Percentiles rank a stretch among this genome's conserved stretches.
Conservation (phyloP, 495 filamentous ascomycete species). For the Tetracladium setigerum region DNA sequence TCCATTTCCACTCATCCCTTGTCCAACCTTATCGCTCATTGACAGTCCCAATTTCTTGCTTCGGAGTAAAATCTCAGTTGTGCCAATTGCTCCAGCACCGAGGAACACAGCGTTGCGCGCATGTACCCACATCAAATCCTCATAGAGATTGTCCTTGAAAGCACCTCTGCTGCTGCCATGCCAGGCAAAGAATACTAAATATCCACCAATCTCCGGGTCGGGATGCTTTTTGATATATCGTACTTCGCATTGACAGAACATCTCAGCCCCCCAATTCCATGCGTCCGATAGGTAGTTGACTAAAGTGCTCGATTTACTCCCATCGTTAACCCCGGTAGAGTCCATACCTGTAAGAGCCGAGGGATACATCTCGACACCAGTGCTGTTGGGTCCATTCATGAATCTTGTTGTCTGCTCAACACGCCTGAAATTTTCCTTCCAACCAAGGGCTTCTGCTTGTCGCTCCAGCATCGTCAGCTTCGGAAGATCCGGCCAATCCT, state of each 20-base stretch:
- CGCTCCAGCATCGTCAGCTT: slow-evolving; percentile 50
- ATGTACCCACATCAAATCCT: slow-evolving; percentile 62
- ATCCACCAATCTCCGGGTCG: slow-evolving; percentile 36
- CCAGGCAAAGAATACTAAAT: slow-evolving; percentile 59
- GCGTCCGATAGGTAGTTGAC: slow-evolving; percentile 65
- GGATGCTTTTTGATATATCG: slow-evolving; percentile 51
- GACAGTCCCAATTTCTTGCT: slow-evolving; percentile 51
- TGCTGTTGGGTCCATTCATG: slow-evolving; percentile 48
- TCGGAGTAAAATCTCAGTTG: slow-evolving; percentile 59
- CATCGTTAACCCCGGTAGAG: slow-evolving; percentile 57
- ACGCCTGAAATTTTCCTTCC: slow-evolving; percentile 44
- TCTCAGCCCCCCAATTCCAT: slow-evolving; percentile 69
- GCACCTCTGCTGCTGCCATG: slow-evolving; percentile 49
- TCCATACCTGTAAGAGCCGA: slow-evolving; percentile 55
- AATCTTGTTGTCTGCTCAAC: slow-evolving; percentile 58
- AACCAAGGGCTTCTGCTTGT: slow-evolving; percentile 44
- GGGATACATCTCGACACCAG: slow-evolving; percentile 53
- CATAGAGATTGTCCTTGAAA: slow-evolving; percentile 49
- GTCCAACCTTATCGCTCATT: slow-evolving; percentile 49
- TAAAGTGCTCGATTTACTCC: slow-evolving; percentile 56
- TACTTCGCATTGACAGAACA: slow-evolving; percentile 67
- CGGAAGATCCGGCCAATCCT: slow-evolving; percentile 42
- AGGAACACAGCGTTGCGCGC: slow-evolving; percentile 54
- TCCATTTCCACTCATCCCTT: slow-evolving; percentile 61
- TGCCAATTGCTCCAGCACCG: slow-evolving; percentile 52